Percentiles rank a stretch among this genome's conserved stretches.
Conservation (phyloP, 2,329 filamentous ascomycete genomes). For the Verticillium klebahnii region DNA sequence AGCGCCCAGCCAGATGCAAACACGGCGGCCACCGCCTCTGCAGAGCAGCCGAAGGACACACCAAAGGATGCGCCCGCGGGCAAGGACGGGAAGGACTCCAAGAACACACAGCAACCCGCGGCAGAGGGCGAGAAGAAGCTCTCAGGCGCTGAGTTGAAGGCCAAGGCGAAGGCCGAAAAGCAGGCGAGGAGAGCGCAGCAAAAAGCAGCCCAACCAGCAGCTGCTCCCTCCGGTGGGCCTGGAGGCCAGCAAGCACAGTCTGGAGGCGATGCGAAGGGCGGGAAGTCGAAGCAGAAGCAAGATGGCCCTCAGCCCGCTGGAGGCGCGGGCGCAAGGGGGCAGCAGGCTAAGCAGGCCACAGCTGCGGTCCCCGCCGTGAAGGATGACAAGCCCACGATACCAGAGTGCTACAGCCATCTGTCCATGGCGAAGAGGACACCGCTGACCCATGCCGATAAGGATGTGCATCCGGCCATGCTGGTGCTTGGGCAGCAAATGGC, state of each 20-base stretch:
- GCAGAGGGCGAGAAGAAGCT: constrained; percentile 48
- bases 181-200: constrained; percentile 73
- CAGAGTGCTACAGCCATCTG: constrained; percentile 77
- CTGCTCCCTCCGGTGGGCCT: constrained; percentile 31
- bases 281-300: constrained; percentile 42
- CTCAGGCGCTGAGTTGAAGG: constrained; percentile 78
- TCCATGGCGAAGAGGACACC: constrained; percentile 59
- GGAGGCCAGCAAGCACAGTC: constrained; percentile 23
- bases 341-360: constrained; percentile 29
- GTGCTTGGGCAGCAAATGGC: constrained; percentile 87
- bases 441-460: constrained; percentile 58
- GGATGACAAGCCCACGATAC: constrained; percentile 55
- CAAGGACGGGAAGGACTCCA: constrained; percentile 4
- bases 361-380: constrained; percentile 29
- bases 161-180: constrained; percentile 86
- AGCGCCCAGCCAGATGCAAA: background rate
- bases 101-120: constrained; percentile 4
- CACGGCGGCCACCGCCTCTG: background rate
- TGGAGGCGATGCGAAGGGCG: constrained; percentile 39
- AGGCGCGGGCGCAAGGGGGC: constrained; percentile 23
- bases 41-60: background rate
- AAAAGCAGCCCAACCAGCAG: constrained; percentile 49
- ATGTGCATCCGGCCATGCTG: constrained; percentile 83
- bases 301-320: constrained; percentile 29
- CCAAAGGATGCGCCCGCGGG: constrained; percentile 1